A percentile compares a stretch with the other conserved stretches of the same genome.
Evolutionary conservation across 2,329 filamentous ascomycete genomes (phyloP).

Genomic region (Xylariaceae sp.): DNA sequence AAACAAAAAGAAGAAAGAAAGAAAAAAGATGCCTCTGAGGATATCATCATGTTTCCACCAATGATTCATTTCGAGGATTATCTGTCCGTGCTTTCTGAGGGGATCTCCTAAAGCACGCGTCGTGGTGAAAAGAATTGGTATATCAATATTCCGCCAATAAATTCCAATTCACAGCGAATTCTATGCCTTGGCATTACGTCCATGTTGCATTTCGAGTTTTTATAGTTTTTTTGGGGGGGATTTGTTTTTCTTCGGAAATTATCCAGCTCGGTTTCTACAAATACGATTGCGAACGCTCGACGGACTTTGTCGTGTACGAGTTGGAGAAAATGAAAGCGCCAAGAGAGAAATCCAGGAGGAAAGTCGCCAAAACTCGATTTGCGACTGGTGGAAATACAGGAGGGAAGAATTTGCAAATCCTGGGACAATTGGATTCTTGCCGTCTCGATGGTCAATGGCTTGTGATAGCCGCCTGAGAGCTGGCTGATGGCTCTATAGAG

Average conservation of each 20-base stretch:
- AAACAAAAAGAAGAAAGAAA: too few relatives aligned
- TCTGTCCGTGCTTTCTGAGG: too few relatives aligned
- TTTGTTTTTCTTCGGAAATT: not conserved
- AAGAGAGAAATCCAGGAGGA: not conserved
- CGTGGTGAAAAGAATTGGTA: too few relatives aligned
- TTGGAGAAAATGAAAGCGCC: not conserved
- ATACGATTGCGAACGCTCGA: not conserved
- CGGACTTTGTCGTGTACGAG: not conserved
- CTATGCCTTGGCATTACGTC: not conserved
- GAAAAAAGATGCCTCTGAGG: too few relatives aligned
- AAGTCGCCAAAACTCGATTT: not conserved
- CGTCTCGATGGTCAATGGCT: not conserved
- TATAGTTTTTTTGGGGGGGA: too few relatives aligned
- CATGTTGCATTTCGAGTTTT: not conserved
- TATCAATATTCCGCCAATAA: not conserved
- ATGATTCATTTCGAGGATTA: too few relatives aligned
- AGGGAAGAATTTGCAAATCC: not conserved
- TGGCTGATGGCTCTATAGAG: not conserved
- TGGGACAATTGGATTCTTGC: not conserved
- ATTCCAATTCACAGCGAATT: too few relatives aligned
- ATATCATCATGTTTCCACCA: too few relatives aligned
- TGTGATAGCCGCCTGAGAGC: not conserved
- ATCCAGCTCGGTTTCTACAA: not conserved
- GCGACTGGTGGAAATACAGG: conserved; percentile 13
- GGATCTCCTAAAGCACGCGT: too few relatives aligned